Evolutionary conservation across 768 basidiomycete species (phyloP), one percentile per base, ranked within the genome.

Genomic region (Vararia minispora): DNA sequence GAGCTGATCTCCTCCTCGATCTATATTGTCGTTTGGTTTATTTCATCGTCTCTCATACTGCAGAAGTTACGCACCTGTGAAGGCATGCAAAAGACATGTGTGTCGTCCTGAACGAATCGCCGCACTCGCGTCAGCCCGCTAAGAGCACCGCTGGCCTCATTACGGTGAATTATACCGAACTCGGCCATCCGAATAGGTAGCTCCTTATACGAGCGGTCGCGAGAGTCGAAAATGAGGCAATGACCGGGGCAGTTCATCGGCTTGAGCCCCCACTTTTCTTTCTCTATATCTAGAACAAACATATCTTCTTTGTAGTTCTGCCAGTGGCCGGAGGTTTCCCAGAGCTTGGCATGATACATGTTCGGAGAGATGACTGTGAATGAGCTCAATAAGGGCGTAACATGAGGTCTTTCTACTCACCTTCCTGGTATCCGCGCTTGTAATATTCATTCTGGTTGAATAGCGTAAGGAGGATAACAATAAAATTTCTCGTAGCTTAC

Each of bases 181-280:
- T 99, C 95, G 5, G 94, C 94, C 84, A 97, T 90, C 20, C 95
- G 79, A 48, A 99, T 79, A 6, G 95, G 95, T 11, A 98, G 71
- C 59, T 99, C 95, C 57, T 80, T 85, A 65, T 98, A 97, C 44
- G 78, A 82, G 45, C 95, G 77, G 58, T 95, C 92, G 41, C 87
- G 72, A 18, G 86, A 83, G 61, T 90, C 94, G 54, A 98, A 99
- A 50, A 99, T 87, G 35, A 98, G 60, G 59, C 87, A 91, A 58
- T 98, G 95, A 5, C 92, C 92, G 0, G 87, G 95, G 65, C 95
- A 98, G 61, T 99, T 99, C 95, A 99, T 99, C 14, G 95, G 95
- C 63, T 98, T 95, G 42, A 98, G 69, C 0, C 73, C 94, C 76
- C 89, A 99, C 54, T 75, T 75, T 63, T 97, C 91, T 64, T 98